A percentile compares a stretch with the other conserved stretches of the same genome.
Conservation (phyloP, 805 yeast genomes). For the Sugiyamaella valdiviana region DNA sequence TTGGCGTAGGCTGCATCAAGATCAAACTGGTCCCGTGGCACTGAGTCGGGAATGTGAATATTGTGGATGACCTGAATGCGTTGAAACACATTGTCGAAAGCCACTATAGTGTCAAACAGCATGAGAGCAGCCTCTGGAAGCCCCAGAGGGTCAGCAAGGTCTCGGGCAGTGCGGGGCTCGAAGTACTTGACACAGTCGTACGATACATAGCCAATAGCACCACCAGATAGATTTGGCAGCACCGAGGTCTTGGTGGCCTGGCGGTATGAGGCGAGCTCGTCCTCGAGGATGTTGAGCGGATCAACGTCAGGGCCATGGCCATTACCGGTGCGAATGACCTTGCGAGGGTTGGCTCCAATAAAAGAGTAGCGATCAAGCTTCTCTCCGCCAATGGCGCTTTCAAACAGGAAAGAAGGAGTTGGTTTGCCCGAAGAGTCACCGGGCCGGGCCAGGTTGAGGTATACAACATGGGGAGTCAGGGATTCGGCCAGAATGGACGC, state of each 20-base stretch:
- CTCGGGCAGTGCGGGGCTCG: conserved; percentile 81
- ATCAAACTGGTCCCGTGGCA: conserved; percentile 21
- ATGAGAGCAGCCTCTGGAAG: conserved; percentile 90
- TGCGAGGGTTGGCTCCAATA: conserved; percentile 80
- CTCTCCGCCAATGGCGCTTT: conserved; percentile 85
- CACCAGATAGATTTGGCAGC: conserved; percentile 86
- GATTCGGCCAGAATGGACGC: conserved; percentile 68
- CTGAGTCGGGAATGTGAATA: conserved; percentile 41
- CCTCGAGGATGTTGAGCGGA: conserved; percentile 69
- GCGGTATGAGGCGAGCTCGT: conserved; percentile 56
- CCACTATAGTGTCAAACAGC: conserved; percentile 85
- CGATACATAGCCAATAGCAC: conserved; percentile 93
- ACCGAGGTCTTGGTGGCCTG: conserved; percentile 46
- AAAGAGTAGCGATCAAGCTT: conserved; percentile 85
- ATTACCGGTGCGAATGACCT: conserved; percentile 78
- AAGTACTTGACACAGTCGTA: conserved; percentile 96
- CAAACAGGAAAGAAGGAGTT: conserved; percentile 70
- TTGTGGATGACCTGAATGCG: conserved; percentile 87
- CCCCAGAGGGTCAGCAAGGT: conserved; percentile 67
- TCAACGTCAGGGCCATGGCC: conserved; percentile 59
- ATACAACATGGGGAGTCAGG: conserved; percentile 85
- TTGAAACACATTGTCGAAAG: conserved; percentile 90
- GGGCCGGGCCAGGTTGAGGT: conserved; percentile 71
- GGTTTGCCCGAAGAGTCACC: conserved; percentile 31
- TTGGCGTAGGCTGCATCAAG: conserved; percentile 49